Evolutionary conservation across 768 basidiomycete genomes (phyloP).

Genomic region (Tubosaeta sp.): DNA sequence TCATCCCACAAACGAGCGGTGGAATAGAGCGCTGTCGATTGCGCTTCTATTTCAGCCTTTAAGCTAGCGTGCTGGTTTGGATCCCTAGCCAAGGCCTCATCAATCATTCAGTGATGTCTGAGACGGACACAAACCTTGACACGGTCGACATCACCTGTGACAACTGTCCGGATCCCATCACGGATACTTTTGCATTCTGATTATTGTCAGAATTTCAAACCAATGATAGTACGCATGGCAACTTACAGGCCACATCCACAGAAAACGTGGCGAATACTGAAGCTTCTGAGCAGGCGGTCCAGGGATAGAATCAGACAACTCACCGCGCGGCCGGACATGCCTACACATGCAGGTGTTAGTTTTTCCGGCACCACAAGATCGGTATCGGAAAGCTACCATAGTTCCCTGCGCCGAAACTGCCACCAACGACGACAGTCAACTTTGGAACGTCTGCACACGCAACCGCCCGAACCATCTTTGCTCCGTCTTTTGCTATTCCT

Average conservation of each 20-base stretch:
- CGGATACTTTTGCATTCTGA: conserved; percentile 87
- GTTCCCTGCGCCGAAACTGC: conserved; percentile 93
- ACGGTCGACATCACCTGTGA: conserved; percentile 91
- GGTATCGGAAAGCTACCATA: conserved; percentile 54
- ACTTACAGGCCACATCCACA: conserved; percentile 98
- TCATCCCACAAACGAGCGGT: conserved; percentile 95
- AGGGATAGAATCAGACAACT: conserved; percentile 30
- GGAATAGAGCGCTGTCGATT: conserved; percentile 84
- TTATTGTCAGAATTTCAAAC: conserved; percentile 5
- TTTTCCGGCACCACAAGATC: conserved; percentile 1
- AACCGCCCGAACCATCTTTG: conserved; percentile 96
- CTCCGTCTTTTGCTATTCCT: conserved; percentile 91
- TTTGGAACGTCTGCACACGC: conserved; percentile 94
- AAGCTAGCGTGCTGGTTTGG: conserved; percentile 71
- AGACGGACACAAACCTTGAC: conserved; percentile 54
- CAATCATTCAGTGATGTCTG: not conserved
- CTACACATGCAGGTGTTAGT: conserved; percentile 35
- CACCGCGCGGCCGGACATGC: conserved; percentile 91
- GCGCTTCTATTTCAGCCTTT: conserved; percentile 79
- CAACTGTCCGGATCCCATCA: conserved; percentile 93
- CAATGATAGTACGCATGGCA: not conserved
- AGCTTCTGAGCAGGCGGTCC: conserved; percentile 4
- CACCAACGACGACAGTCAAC: conserved; percentile 88
- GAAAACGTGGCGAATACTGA: conserved; percentile 88
- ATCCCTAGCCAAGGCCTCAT: conserved; percentile 45